Conservation (phyloP, 768 basidiomycete genomes). For the Amanita thiersii region DNA sequence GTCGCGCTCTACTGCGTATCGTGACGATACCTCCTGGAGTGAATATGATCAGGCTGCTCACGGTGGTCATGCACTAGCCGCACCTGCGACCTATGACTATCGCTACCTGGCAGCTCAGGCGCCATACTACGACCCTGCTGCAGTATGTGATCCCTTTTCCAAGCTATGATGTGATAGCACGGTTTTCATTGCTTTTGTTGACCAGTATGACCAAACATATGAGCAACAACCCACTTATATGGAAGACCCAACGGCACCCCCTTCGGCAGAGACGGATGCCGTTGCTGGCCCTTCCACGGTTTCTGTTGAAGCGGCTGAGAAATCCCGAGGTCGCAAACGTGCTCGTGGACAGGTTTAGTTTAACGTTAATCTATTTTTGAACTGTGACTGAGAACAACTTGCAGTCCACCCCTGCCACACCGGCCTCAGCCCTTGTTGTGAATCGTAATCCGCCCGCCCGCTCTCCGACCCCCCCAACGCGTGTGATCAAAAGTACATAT, state of each 20-base stretch:
- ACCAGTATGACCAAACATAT: conserved; percentile 46
- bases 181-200: neutral
- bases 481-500: conserved; percentile 84
- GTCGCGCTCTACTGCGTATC: conserved; percentile 38
- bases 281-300: conserved; percentile 32
- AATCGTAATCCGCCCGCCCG: conserved; percentile 65
- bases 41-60: conserved; percentile 40
- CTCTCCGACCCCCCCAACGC: conserved; percentile 76
- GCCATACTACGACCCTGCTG: conserved; percentile 15
- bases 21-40: conserved; percentile 46
- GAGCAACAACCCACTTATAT: conserved; percentile 33
- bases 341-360: conserved; percentile 45
- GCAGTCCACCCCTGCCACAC: conserved; percentile 55
- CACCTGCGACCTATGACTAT: conserved; percentile 46
- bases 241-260: conserved; percentile 37
- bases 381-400: conserved; percentile 5
- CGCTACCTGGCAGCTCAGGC: conserved; percentile 56
- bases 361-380: conserved; percentile 6
- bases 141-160: neutral
- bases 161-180: neutral
- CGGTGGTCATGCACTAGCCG: conserved; percentile 33
- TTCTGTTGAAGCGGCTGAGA: conserved; percentile 27
- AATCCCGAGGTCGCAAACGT: conserved; percentile 62
- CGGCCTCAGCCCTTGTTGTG: conserved; percentile 57
- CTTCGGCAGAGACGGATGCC: conserved; percentile 22